Evolutionary conservation across 2,329 filamentous ascomycete species (phyloP).

Genomic region (Epichloe coenophiala): DNA sequence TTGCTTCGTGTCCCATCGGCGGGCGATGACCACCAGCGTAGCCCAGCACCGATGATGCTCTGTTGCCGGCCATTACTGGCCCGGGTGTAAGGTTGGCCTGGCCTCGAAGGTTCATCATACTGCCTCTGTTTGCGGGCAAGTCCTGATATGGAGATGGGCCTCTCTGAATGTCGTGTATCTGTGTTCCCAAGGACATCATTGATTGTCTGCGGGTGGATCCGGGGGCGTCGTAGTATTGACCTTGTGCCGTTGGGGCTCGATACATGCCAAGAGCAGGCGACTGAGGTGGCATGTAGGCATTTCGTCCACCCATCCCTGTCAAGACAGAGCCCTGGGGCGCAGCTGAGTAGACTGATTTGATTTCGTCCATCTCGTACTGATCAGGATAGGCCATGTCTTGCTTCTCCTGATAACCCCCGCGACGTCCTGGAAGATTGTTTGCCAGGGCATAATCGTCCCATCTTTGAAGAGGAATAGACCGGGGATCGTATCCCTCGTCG

Average conservation of each 20-base stretch:
- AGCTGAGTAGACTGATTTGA: slow-evolving; percentile 91
- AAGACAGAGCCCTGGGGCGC: slow-evolving; percentile 79
- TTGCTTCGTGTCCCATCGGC: slow-evolving; percentile 30
- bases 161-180: slow-evolving; percentile 30
- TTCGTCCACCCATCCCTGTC: slow-evolving; percentile 63
- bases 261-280: slow-evolving; percentile 57
- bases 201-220: slow-evolving; percentile 52
- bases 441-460: slow-evolving; percentile 90
- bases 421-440: slow-evolving; percentile 84
- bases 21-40: slow-evolving; percentile 33
- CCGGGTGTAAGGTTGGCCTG: slow-evolving; percentile 34
- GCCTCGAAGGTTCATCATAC: slow-evolving; percentile 45
- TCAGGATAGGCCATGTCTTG: slow-evolving; percentile 53
- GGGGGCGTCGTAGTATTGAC: slow-evolving; percentile 34
- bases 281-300: slow-evolving; percentile 68
- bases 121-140: slow-evolving; percentile 37
- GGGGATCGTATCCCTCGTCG: slow-evolving; percentile 76
- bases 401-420: slow-evolving; percentile 63
- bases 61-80: slow-evolving; percentile 18
- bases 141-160: slow-evolving; percentile 47
- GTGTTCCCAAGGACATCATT: slow-evolving; percentile 51
- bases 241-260: slow-evolving; percentile 30
- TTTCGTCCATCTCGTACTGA: slow-evolving; percentile 93
- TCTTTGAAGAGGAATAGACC: slow-evolving; percentile 82
- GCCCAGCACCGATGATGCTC: slow-evolving; percentile 34